Evolutionary conservation across 192 early-diverging fungal genomes (phyloP).

Genomic region (Coemansia aciculifera): DNA sequence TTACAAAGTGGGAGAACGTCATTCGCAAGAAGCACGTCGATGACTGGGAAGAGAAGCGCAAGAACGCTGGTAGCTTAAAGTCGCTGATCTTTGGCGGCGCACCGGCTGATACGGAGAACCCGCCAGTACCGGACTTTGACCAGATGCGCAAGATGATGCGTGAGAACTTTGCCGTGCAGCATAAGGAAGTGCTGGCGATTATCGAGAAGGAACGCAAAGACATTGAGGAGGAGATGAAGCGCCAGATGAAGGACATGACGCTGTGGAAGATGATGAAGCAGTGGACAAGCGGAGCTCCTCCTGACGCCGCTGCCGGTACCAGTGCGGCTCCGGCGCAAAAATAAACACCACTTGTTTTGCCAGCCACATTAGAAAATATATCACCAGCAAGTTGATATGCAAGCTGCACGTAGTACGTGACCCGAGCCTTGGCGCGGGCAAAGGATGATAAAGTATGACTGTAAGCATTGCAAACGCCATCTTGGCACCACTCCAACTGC

Average conservation of each 20-base stretch:
- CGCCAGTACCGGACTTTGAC: conserved; percentile 65
- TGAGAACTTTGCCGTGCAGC: conserved; percentile 68
- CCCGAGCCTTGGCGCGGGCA: neutral
- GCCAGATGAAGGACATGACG: conserved; percentile 90
- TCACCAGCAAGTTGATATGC: neutral
- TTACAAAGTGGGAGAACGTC: conserved; percentile 68
- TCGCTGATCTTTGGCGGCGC: conserved; percentile 49
- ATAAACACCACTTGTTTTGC: neutral
- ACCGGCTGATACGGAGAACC: conserved; percentile 58
- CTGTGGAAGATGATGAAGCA: conserved; percentile 77
- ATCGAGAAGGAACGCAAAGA: conserved; percentile 70
- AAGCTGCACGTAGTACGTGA: neutral
- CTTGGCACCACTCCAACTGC: neutral
- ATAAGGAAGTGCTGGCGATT: conserved; percentile 66
- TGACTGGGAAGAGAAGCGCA: conserved; percentile 70
- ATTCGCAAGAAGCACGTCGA: conserved; percentile 62
- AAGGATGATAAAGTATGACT: neutral
- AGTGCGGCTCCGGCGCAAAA: conserved; percentile 10
- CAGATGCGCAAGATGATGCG: conserved; percentile 62
- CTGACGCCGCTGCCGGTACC: neutral
- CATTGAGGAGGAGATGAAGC: conserved; percentile 67
- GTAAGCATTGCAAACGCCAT: neutral
- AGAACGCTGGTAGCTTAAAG: conserved; percentile 61
- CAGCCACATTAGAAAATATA: neutral
- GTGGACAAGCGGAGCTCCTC: conserved; percentile 16